Conservation (phyloP, 306 rosid genomes). For the Corylus americana region DNA sequence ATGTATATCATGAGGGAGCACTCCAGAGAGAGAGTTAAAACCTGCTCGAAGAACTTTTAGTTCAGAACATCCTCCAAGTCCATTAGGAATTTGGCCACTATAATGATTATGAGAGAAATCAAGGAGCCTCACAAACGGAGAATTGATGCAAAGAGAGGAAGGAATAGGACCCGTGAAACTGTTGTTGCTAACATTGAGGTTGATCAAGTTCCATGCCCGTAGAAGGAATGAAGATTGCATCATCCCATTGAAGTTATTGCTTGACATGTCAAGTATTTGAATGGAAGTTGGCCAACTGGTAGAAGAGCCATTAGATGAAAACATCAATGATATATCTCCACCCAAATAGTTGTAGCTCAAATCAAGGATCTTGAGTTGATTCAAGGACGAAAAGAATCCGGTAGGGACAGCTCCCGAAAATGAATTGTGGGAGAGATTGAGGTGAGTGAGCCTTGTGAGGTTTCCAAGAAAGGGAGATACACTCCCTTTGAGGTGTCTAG, state of each 20-base stretch:
- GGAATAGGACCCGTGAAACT: not conserved
- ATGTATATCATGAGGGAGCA: slow-evolving; percentile 4
- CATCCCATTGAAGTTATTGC: not conserved
- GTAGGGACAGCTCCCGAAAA: not conserved
- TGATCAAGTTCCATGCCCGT: not conserved
- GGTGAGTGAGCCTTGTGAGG: not conserved
- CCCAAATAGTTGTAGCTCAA: slow-evolving; percentile 18
- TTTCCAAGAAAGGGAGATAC: not conserved
- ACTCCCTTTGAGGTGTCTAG: not conserved
- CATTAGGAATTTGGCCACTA: not conserved
- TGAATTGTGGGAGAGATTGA: not conserved
- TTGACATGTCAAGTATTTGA: slow-evolving; percentile 2
- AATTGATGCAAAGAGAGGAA: not conserved
- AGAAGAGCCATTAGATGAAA: not conserved
- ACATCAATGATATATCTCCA: not conserved
- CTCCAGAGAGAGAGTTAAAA: slow-evolving; percentile 1
- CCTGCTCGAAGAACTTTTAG: slow-evolving; percentile 6
- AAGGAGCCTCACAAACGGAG: not conserved
- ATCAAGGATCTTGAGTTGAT: slow-evolving; percentile 11
- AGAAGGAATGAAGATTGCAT: slow-evolving; percentile 4
- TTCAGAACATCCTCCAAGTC: slow-evolving; percentile 9
- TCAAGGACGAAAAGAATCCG: slow-evolving; percentile 2
- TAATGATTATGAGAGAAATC: slow-evolving; percentile 16
- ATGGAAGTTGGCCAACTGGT: not conserved
- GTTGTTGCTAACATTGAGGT: not conserved